phyloP scores from a whole-genome alignment of 306 rosid genomes.

The Corylus americana region DNA sequence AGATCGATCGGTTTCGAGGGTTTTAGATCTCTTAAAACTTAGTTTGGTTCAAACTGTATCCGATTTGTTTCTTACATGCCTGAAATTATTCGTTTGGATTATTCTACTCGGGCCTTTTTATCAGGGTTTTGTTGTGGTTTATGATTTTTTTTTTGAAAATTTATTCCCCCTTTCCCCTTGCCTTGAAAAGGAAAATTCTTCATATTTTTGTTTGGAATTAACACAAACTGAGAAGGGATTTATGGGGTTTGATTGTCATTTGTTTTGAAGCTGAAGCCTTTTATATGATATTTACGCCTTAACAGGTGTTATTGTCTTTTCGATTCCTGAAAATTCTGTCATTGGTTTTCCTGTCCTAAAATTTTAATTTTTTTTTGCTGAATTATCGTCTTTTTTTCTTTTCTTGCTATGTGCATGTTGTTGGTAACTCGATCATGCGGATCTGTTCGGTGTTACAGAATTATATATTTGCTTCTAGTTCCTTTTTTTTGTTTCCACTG shows the following conservation, averaged over 20 bases:
- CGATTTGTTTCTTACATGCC: constrained; percentile 16
- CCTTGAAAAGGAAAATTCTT: background rate
- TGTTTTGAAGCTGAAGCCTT: background rate
- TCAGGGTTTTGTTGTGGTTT: constrained; percentile 49
- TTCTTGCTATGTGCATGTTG: background rate
- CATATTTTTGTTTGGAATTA: constrained; percentile 8
- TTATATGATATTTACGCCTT: background rate
- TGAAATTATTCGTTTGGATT: constrained; percentile 19
- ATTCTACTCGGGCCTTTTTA: constrained; percentile 3
- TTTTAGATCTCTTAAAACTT: constrained; percentile 36
- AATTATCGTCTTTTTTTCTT: background rate
- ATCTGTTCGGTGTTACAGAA: constrained; percentile 28
- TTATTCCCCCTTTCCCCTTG: background rate
- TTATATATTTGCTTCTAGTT: constrained; percentile 9
- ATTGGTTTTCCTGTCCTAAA: constrained; percentile 19
- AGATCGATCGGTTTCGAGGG: constrained; percentile 34
- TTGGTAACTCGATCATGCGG: constrained; percentile 17
- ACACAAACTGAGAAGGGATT: constrained; percentile 9
- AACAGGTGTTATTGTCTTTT: background rate
- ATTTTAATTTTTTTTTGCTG: constrained; percentile 8
- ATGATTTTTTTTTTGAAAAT: constrained; percentile 12
- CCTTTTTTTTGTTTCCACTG: background rate
- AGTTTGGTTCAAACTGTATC: constrained; percentile 21
- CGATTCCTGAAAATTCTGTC: background rate
- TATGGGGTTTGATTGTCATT: constrained; percentile 1